Evolutionary conservation across 495 filamentous ascomycete species (phyloP), one percentile per base, ranked within the genome.

Genomic region (Lepidopterella palustris): DNA sequence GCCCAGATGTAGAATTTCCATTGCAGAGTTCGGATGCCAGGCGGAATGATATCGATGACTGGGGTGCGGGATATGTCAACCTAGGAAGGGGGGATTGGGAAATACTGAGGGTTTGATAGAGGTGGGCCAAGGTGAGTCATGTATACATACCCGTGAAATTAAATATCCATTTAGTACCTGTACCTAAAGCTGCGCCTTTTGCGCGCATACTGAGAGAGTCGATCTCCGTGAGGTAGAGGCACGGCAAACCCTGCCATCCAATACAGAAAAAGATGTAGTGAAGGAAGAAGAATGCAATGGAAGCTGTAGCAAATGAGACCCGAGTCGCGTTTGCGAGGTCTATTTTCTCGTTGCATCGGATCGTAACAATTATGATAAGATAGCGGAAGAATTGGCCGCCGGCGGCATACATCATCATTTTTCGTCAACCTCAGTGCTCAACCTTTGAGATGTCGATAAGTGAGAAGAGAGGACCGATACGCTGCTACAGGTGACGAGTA

Each of bases 1-100:
- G 81, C 80, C 70, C 81, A 87, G 59, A 87, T 78, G 66, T 84
- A 88, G 55, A 84, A 84, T 39, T 74, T 71, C 85, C 84, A 87
- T 0, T 73, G 70, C 11, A 86, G 75, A 54, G 74, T 78, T n/a
- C 78, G 72, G 66, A 84, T 81, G 15, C 82, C 78, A 6, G 78
- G 77, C 1, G 82, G 83, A 0, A 84, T 87, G 31, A 85, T 80
- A 70, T 85, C 79, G 0, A 87, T 82, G 31, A 87, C 68, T 25
- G 3, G n/a, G 45, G 24, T n/a, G n/a, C n/a, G n/a, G 21, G 3
- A 23, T 11, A 11, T 3, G 45, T 49, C 18, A 49, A 26, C 2
- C 11, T 4, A 11, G 15, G 18, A 4, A 49, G 13, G 4, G 11
- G 45, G 21, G 3, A 5, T 11, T 3, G 20, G 20, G 18, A 49